These are phyloP conservation scores for Hypoxylon subgilvum DNA, from an alignment of 495 filamentous ascomycete species.

Conservation along the genomic window DNA sequence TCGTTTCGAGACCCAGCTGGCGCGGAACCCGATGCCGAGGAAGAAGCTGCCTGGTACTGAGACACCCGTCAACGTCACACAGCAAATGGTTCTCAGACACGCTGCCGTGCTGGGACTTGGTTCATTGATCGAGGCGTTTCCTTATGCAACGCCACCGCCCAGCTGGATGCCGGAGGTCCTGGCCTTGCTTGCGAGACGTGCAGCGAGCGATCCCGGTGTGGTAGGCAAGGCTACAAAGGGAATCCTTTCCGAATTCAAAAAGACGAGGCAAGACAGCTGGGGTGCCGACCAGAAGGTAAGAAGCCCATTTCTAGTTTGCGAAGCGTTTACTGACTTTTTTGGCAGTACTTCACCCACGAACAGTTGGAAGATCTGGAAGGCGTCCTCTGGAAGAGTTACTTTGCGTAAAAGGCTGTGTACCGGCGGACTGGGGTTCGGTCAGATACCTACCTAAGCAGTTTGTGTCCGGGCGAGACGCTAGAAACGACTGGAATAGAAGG, in stretches of 20 bases:
- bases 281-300: slow-evolving; percentile 93
- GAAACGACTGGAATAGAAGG: background rate
- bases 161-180: slow-evolving; percentile 93
- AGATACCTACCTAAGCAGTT: no score
- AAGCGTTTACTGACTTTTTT: slow-evolving; percentile 43
- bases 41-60: slow-evolving; percentile 69
- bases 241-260: slow-evolving; percentile 97
- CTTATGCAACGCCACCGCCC: slow-evolving; percentile 90
- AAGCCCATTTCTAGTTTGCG: no score
- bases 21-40: slow-evolving; percentile 85
- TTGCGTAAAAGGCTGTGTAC: slow-evolving; percentile 63
- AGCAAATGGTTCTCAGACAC: slow-evolving; percentile 80
- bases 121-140: slow-evolving; percentile 93
- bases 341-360: slow-evolving; percentile 85
- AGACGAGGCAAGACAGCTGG: slow-evolving; percentile 99
- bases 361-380: slow-evolving; percentile 95
- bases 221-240: slow-evolving; percentile 98
- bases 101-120: slow-evolving; percentile 93
- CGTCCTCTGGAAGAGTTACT: slow-evolving; percentile 99
- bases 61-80: slow-evolving; percentile 78
- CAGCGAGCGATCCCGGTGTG: slow-evolving; percentile 86
- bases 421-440: no score
- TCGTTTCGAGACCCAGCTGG: slow-evolving; percentile 78
- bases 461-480: no score
- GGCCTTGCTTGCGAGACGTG: slow-evolving; percentile 80